Percentiles rank a stretch among this genome's conserved stretches.
phyloP scores from a whole-genome alignment of 495 filamentous ascomycete species.

The Astrothelium macrocarpum region DNA sequence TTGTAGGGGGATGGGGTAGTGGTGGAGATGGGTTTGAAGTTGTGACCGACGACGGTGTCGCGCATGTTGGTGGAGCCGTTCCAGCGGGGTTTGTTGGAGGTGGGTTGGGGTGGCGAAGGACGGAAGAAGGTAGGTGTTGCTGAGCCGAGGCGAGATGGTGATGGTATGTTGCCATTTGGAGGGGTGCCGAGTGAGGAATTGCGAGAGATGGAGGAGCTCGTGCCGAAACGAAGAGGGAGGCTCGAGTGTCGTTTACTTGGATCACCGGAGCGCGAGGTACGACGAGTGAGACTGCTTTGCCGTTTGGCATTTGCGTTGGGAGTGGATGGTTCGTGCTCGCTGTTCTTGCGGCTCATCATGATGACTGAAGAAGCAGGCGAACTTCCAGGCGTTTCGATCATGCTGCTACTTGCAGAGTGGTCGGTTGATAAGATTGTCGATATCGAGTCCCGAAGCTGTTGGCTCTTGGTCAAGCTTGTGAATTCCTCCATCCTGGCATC shows the following conservation, averaged over 20 bases:
- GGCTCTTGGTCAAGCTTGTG: constrained; percentile 42
- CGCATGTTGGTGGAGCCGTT: constrained; percentile 62
- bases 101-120: constrained; percentile 22
- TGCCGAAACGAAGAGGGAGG: constrained; percentile 19
- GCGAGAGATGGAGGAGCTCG: neutral
- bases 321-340: constrained; percentile 21
- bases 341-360: constrained; percentile 29
- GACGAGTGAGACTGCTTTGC: constrained; percentile 17
- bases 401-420: constrained; percentile 61
- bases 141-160: constrained; percentile 45
- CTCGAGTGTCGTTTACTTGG: constrained; percentile 24
- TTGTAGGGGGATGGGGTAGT: constrained; percentile 53
- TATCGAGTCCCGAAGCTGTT: constrained; percentile 83
- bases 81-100: constrained; percentile 66
- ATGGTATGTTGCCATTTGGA: constrained; percentile 1
- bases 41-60: constrained; percentile 51
- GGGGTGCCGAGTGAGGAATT: neutral
- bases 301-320: constrained; percentile 12
- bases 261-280: constrained; percentile 11
- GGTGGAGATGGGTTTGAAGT: constrained; percentile 54
- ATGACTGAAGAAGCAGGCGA: constrained; percentile 87
- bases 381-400: constrained; percentile 69
- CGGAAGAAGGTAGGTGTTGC: constrained; percentile 36
- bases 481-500: constrained; percentile 66
- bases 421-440: constrained; percentile 87